These are phyloP conservation scores for Pelagophyceae sp. DNA, from an alignment of 352 stramenopile genomes.

Conservation along the genomic window DNA sequence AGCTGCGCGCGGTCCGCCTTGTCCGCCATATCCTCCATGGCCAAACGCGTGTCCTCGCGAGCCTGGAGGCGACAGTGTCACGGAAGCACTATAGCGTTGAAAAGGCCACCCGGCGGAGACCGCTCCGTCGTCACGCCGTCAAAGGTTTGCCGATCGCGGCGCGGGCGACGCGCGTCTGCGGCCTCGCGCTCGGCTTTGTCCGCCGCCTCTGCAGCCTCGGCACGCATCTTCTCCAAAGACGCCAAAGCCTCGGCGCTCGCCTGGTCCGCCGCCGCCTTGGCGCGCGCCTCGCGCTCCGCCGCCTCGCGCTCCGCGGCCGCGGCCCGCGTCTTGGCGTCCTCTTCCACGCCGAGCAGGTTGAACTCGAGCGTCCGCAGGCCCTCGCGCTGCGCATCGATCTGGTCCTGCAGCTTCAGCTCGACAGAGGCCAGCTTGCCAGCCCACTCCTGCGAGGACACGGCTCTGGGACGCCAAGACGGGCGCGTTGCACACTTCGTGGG, in stretches of 20 bases:
- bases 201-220: not conserved
- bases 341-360: not conserved
- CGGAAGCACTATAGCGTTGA: too few species aligned
- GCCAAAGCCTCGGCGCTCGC: not conserved
- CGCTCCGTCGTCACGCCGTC: too few species aligned
- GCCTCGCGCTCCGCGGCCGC: not conserved
- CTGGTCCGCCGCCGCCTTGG: not conserved
- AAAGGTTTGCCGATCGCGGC: too few species aligned
- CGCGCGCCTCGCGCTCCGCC: not conserved
- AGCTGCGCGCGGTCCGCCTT: not conserved
- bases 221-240: not conserved
- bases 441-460: not conserved
- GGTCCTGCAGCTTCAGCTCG: not conserved
- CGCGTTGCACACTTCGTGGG: too few species aligned
- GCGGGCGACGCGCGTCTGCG: too few species aligned
- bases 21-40: not conserved
- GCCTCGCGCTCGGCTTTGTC: not conserved
- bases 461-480: too few species aligned
- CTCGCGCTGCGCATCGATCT: not conserved
- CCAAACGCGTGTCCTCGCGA: not conserved
- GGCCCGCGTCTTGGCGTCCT: not conserved
- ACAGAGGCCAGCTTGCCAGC: not conserved
- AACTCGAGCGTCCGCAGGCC: not conserved
- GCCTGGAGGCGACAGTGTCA: not conserved
- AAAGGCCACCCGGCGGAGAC: too few species aligned